Evolutionary conservation across 306 rosid species (phyloP).

Genomic region (Ormosia semicastrata): DNA sequence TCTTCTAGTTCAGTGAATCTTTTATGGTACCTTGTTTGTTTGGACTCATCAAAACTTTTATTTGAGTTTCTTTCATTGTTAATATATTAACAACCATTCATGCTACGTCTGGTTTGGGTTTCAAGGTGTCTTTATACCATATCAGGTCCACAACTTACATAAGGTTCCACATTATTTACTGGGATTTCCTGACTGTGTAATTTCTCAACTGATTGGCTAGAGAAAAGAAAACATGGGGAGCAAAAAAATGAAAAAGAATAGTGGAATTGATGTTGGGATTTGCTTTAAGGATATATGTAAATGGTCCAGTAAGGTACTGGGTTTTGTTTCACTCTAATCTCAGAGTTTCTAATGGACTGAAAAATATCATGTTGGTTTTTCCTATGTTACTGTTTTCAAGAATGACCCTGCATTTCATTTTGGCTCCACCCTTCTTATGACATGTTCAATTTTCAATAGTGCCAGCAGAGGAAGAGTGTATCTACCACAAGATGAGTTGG

Average conservation of each 20-base stretch:
- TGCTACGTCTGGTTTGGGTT: not conserved
- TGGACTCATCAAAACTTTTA: not conserved
- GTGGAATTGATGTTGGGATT: not conserved
- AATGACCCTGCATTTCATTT: not conserved
- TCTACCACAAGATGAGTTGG: slow-evolving; percentile 65
- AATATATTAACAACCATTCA: not conserved
- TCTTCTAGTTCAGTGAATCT: not conserved
- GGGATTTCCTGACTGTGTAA: not conserved
- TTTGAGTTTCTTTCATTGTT: not conserved
- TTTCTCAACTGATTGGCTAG: not conserved
- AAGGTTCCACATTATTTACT: not conserved
- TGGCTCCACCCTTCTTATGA: slow-evolving; percentile 1
- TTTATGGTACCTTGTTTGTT: not conserved
- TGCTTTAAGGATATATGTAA: not conserved
- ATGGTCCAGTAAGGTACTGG: not conserved
- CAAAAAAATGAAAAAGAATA: not conserved
- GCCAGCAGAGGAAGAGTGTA: slow-evolving; percentile 63
- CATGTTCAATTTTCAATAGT: slow-evolving; percentile 28
- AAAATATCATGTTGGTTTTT: not conserved
- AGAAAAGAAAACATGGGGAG: not conserved
- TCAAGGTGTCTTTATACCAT: not conserved
- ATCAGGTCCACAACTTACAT: not conserved
- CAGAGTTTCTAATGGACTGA: not conserved
- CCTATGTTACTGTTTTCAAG: not conserved
- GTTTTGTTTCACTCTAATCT: not conserved